Evolutionary conservation across 805 yeast species (phyloP).

Genomic region (Yarrowia hollandica): DNA sequence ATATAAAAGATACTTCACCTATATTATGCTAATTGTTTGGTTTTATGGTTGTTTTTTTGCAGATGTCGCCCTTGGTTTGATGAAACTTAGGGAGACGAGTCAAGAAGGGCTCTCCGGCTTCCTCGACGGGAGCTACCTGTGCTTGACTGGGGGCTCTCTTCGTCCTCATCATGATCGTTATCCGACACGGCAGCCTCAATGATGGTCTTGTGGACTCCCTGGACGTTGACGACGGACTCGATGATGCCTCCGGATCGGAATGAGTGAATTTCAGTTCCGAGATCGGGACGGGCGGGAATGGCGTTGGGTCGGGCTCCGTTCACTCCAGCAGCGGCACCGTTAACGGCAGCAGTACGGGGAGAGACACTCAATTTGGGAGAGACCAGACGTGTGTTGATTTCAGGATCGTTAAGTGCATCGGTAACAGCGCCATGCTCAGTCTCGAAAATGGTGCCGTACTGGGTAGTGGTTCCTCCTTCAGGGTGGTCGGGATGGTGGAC

Average conservation of each 20-base stretch:
- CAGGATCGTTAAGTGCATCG: slow-evolving; percentile 30
- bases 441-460: slow-evolving; percentile 34
- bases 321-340: neutral
- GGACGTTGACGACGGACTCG: slow-evolving; percentile 78
- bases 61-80: no score
- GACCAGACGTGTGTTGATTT: neutral
- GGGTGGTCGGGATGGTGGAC: slow-evolving; percentile 13
- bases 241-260: slow-evolving; percentile 60
- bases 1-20: slow-evolving; percentile 5
- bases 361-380: slow-evolving; percentile 8
- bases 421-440: slow-evolving; percentile 35
- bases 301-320: slow-evolving; percentile 29
- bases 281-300: slow-evolving; percentile 23
- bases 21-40: slow-evolving; percentile 21
- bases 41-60: neutral
- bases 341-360: neutral
- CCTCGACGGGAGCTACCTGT: slow-evolving; percentile 18
- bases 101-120: slow-evolving; percentile 21
- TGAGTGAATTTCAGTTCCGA: slow-evolving; percentile 37
- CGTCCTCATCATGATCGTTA: slow-evolving; percentile 16
- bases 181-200: slow-evolving; percentile 54
- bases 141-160: slow-evolving; percentile 2
- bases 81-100: neutral
- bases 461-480: slow-evolving; percentile 12
- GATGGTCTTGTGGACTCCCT: slow-evolving; percentile 83